Conservation (phyloP, 1,139 yeast genomes). For the Suhomyces atakaporum region DNA sequence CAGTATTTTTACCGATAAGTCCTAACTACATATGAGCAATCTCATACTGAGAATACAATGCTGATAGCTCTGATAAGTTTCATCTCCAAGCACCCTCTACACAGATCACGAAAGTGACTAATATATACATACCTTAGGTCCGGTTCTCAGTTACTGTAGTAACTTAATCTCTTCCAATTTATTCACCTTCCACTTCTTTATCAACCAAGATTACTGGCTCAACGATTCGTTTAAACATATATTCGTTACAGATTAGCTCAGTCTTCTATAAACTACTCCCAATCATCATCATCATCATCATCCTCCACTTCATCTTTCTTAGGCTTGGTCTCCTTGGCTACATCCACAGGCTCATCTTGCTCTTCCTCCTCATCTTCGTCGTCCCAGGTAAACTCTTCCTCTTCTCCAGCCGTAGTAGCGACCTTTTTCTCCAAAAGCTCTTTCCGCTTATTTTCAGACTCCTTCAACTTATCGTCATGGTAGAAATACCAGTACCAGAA, state of each 20-base stretch:
- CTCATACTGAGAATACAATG: too few relatives aligned
- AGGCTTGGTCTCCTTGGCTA: slow-evolving; percentile 10
- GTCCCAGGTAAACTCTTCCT: slow-evolving; percentile 58
- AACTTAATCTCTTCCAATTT: too few relatives aligned
- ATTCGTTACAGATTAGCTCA: neutral
- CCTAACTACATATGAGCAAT: too few relatives aligned
- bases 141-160: too few relatives aligned
- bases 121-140: too few relatives aligned
- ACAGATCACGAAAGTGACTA: too few relatives aligned
- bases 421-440: slow-evolving; percentile 46
- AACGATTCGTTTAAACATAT: neutral
- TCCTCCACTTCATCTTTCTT: slow-evolving; percentile 10
- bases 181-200: too few relatives aligned
- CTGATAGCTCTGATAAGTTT: too few relatives aligned
- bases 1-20: too few relatives aligned
- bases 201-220: neutral
- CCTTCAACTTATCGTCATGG: slow-evolving; percentile 54
- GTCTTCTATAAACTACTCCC: slow-evolving; percentile 7
- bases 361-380: slow-evolving; percentile 61
- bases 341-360: slow-evolving; percentile 18
- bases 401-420: slow-evolving; percentile 24
- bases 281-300: slow-evolving; percentile 10
- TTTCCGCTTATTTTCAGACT: slow-evolving; percentile 68
- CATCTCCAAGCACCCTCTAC: too few relatives aligned
- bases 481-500: slow-evolving; percentile 81